phyloP scores from a whole-genome alignment of 192 early-diverging fungal genomes.

The Podila clonocystis region DNA sequence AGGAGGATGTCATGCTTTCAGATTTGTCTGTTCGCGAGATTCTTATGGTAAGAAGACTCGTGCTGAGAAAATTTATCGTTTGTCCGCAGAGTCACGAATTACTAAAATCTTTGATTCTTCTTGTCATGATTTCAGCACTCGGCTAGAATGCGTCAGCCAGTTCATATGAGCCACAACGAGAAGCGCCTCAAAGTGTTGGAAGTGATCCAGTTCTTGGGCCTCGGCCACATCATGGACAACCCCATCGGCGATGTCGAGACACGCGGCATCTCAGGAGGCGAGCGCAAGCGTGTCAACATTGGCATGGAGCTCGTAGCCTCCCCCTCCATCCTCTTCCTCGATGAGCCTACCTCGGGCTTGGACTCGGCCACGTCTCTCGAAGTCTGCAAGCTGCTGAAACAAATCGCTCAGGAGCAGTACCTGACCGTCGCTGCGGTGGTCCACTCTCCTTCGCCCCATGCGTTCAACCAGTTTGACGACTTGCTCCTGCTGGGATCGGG shows the following conservation, averaged over 20 bases:
- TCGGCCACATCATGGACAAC: constrained; percentile 59
- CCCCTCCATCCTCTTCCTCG: constrained; percentile 70
- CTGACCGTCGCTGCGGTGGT: constrained; percentile 75
- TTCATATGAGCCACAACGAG: constrained; percentile 40
- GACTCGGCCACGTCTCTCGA: constrained; percentile 74
- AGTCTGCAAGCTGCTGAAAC: constrained; percentile 67
- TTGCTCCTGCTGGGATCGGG: constrained; percentile 76
- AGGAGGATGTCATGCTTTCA: constrained; percentile 69
- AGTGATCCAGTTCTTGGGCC: constrained; percentile 65
- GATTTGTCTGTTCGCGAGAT: constrained; percentile 76
- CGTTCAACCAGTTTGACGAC: constrained; percentile 77
- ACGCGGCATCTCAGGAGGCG: constrained; percentile 76
- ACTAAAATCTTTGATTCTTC: background rate
- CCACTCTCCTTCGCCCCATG: constrained; percentile 71
- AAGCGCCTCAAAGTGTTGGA: constrained; percentile 67
- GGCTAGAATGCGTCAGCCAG: constrained; percentile 70
- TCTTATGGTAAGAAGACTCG: constrained; percentile 48
- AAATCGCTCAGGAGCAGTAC: constrained; percentile 67
- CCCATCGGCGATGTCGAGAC: constrained; percentile 69
- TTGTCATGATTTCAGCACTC: constrained; percentile 56
- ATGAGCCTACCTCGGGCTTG: constrained; percentile 78
- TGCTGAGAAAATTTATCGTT: background rate
- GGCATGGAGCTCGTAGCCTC: constrained; percentile 72
- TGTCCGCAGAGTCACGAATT: no score
- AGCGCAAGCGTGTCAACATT: constrained; percentile 81